Evolutionary conservation across 1,284 basidiomycete species (phyloP), one percentile per base, ranked within the genome.

Genomic region (Testicularia cyperi): DNA sequence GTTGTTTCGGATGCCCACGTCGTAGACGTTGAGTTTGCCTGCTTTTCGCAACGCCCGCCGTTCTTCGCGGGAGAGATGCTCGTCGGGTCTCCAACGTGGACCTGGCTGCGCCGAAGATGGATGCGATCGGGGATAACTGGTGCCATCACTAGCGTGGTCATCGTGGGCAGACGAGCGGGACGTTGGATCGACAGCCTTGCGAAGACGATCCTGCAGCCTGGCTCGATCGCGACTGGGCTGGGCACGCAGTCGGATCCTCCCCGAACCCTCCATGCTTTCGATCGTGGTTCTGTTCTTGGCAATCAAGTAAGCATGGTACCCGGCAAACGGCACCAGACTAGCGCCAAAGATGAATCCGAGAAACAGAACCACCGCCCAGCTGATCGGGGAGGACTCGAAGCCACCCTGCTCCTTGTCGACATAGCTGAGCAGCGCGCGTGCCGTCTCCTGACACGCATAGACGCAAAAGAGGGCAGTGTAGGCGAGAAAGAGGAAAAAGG

Each of bases 181-280:
- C 10, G 33, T 20, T 9, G 8, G 12, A 22, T 40, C 15, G 13
- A 48, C 32, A 14, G 53, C 42, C 1, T 45, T 49, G 12, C 49
- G 25, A 14, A 63, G 24, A 1, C 60, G 36, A 19, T 69, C 66
- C 24, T 63, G 43, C 10, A 67, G 53, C 18, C 33, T 41, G 5
- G 49, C 38, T 15, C 55, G 21, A 10, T 21, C 12, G 6, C 46
- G 28, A 23, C 49, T 40, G 22, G 30, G 36, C 42, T 35, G 34
- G 8, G 49, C 45, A 6, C 49, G 19, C 29, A 70, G 29, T 23
- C 65, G 32, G 19, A 70, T 44, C 27, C 67, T 35, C 14, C 64
- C 68, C 2, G 54, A 56, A 6, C 75, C 70, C 40, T 78, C 77
- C 70, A 78, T 77, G 9, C 68, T 70, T 52, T 78, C 77, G 39